Evolutionary conservation across 176 grass and related monocot genomes (phyloP), one percentile per base, ranked within the genome.

Genomic region (Ensete ventricosum): DNA sequence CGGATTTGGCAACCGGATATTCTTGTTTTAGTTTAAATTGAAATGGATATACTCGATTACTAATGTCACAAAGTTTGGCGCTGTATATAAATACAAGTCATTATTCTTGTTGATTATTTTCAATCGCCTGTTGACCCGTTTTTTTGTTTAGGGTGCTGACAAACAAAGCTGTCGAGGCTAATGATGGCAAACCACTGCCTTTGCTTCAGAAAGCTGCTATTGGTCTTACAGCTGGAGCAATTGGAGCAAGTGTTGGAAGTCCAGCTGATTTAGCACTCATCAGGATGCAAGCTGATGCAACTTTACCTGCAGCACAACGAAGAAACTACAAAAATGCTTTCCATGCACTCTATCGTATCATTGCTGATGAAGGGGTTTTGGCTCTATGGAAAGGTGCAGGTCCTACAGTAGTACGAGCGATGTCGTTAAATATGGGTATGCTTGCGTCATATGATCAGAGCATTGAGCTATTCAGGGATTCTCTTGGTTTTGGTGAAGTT

Each of bases 371-470:
- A 92, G 92, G 92, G 72, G 76, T 96, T 91, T 50, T 96, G 51
- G 87, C 92, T 69, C 89, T 96, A 75, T 96, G 92, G 92, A 96
- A 96, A 70, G 92, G 92, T 73, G 92, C 92, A 80, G 92, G 92
- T 14, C 92, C 92, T 26, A 96, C 92, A 66, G 89, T 96, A 73
- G 92, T 89, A 16, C 87, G 92, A 77, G 92, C 92, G 55, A 96
- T 96, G 92, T 77, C 92, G 11, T 85, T 96, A 25, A 96, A 96
- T 82, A 96, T 96, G 92, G 92, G 92, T 73, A 96, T 96, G 89
- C 89, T 96, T 88, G 92, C 92, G 52, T 92, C 89, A 3, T 96
- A 96, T 78, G 92, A 96, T 71, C 92, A 96, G 81, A 92, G 92
- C 86, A 89, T 88, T 62, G 92, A 96, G 78, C 50, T 96, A 52